Conservation (phyloP, 192 early-diverging fungal species). For the Piromyces sp. region DNA sequence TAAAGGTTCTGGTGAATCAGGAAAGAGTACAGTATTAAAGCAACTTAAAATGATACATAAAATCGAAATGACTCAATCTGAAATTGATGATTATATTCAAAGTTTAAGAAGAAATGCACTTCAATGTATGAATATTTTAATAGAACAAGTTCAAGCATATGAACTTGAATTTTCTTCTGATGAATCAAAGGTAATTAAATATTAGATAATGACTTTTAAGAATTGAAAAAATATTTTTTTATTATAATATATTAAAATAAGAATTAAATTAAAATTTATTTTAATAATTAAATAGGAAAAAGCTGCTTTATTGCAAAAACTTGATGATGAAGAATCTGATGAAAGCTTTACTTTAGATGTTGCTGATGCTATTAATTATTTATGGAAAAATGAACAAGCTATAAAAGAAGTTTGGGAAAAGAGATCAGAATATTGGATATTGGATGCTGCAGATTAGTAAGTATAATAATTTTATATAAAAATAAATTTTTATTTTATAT, state of each 20-base stretch:
- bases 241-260: no score
- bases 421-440: constrained; percentile 1
- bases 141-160: not conserved
- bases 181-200: not conserved
- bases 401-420: not conserved
- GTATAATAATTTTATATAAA: no score
- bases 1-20: not conserved
- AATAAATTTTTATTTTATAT: no score
- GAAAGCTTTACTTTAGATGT: not conserved
- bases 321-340: not conserved
- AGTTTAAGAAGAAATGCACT: not conserved
- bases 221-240: no score
- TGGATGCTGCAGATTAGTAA: constrained; percentile 1
- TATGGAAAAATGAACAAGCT: not conserved
- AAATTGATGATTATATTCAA: not conserved
- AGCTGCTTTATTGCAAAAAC: not conserved
- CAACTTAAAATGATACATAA: constrained; percentile 3
- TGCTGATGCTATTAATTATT: not conserved
- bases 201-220: no score
- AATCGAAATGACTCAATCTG: not conserved
- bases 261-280: no score
- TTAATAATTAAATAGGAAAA: not conserved
- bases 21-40: constrained; percentile 1
- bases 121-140: not conserved
- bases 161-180: not conserved